Percentiles rank a stretch among this genome's conserved stretches.
phyloP scores from a whole-genome alignment of 495 filamentous ascomycete genomes.

The Talaromyces adpressus region DNA sequence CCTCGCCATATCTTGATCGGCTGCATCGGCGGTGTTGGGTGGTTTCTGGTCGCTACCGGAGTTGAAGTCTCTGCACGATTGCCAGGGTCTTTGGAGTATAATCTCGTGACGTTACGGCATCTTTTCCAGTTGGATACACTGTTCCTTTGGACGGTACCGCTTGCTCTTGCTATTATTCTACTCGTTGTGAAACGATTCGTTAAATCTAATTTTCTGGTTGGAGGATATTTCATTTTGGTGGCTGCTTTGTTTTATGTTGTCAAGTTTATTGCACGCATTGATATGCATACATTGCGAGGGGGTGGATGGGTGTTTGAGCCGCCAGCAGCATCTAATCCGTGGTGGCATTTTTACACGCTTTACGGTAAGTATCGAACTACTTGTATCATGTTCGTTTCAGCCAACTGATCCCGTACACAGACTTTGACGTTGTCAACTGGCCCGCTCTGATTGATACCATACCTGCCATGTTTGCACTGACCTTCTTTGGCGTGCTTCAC shows the following conservation, averaged over 20 bases:
- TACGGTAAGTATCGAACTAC: constrained; percentile 54
- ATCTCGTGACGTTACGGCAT: constrained; percentile 63
- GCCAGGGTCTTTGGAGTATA: constrained; percentile 74
- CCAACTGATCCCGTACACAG: constrained; percentile 26
- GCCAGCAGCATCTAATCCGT: constrained; percentile 76
- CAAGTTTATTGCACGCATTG: constrained; percentile 53
- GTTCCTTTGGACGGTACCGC: constrained; percentile 74
- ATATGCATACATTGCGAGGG: constrained; percentile 54
- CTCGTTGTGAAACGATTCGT: constrained; percentile 66
- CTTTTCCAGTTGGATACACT: constrained; percentile 67
- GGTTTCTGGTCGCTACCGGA: constrained; percentile 85
- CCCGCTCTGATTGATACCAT: constrained; percentile 69
- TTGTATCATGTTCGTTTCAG: constrained; percentile 3
- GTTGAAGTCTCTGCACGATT: constrained; percentile 91
- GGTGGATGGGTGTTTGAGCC: constrained; percentile 87
- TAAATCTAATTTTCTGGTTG: constrained; percentile 74
- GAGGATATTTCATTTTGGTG: constrained; percentile 78
- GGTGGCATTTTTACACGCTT: constrained; percentile 94
- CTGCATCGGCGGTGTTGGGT: constrained; percentile 97
- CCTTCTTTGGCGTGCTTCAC: constrained; percentile 95
- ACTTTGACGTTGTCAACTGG: constrained; percentile 72
- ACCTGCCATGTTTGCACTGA: constrained; percentile 93
- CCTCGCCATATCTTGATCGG: constrained; percentile 93
- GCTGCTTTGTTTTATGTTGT: constrained; percentile 79
- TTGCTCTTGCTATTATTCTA: constrained; percentile 69